Base-by-base conservation (phyloP, 2,329 filamentous ascomycete species). In the Phialophora expanda region DNA sequence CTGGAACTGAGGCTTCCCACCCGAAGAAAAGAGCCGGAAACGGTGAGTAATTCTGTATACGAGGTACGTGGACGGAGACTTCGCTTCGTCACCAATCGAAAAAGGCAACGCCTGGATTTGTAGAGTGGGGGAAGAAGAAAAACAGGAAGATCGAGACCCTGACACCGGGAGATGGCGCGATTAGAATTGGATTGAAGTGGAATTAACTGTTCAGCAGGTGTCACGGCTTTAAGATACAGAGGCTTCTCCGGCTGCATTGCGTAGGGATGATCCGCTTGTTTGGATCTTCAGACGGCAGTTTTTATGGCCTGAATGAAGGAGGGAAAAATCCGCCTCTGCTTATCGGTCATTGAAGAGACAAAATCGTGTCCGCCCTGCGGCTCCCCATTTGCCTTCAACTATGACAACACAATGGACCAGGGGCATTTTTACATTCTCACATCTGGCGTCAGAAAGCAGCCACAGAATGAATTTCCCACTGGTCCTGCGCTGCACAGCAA, bases 81-180 rank as follows among this genome's bases (percentile, higher is more conserved):
- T 12, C 48, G 48, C 48, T 51, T 51, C 20, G 48, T 11, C 5
- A 17, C 48, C 48, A 26, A 26, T 11, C 20, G 24, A 9, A 22
- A 61, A 41, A 48, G 30, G 55, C 34, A 26, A 44, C 38, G 38
- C 5, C 38, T n/a, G 38, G 38, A 44, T 44, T 44, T 44, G 38
- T 57, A 20, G 46, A 53, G 58, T 34, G 17, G 58, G 22, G 46
- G 46, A 53, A 56, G 65, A 61, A 62, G 62, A 56, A 53, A 44
- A 46, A 56, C 41, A 56, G 48, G 34, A 20, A 44, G 46, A 50
- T 50, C 24, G 38, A 56, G 61, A 26, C 58, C 11, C 26, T 57
- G 61, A 44, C 3, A n/a, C 38, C 8, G 7, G 32, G 34, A 34
- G 55, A 54, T 22, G 55, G 60, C 24, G 41, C 17, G 24, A 56